Conservation (phyloP, 805 yeast genomes). For the Starmerella geochares region DNA sequence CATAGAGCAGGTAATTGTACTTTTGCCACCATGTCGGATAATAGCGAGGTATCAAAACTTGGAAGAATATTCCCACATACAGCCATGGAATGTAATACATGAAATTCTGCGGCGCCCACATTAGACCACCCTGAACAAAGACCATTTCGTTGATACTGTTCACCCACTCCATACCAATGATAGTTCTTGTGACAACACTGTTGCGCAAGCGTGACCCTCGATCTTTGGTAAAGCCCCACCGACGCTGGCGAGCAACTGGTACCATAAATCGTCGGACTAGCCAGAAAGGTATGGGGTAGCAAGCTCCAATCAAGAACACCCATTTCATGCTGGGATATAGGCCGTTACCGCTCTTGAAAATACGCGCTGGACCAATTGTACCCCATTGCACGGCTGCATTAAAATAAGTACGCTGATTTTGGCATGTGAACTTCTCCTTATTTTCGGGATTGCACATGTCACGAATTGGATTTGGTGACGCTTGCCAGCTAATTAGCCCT, state of each 20-base stretch:
- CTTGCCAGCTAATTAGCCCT: slow-evolving; percentile 32
- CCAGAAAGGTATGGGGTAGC: slow-evolving; percentile 24
- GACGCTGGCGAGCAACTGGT: background rate
- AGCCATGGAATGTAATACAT: slow-evolving; percentile 21
- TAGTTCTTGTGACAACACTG: background rate
- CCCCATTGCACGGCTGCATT: slow-evolving; percentile 49
- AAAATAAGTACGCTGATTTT: slow-evolving; percentile 35
- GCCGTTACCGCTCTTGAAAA: slow-evolving; percentile 32
- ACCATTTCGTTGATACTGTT: slow-evolving; percentile 38
- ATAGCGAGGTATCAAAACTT: slow-evolving; percentile 39
- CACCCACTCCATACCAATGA: slow-evolving; percentile 5
- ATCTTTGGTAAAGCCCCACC: slow-evolving; percentile 20
- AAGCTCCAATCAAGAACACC: slow-evolving; percentile 49
- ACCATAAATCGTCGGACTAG: slow-evolving; percentile 22
- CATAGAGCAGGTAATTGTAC: slow-evolving; percentile 42
- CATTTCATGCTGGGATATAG: slow-evolving; percentile 52
- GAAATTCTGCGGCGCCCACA: slow-evolving; percentile 29
- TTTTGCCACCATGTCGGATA: slow-evolving; percentile 47
- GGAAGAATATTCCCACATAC: slow-evolving; percentile 34
- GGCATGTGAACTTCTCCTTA: slow-evolving; percentile 37
- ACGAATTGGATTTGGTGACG: slow-evolving; percentile 29
- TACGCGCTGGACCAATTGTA: slow-evolving; percentile 37
- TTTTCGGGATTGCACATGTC: slow-evolving; percentile 31
- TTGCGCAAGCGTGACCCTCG: background rate
- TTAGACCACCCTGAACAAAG: slow-evolving; percentile 36